Evolutionary conservation across 495 filamentous ascomycete species (phyloP), one percentile per base, ranked within the genome.

Genomic region (Lentithecium fluviatile): DNA sequence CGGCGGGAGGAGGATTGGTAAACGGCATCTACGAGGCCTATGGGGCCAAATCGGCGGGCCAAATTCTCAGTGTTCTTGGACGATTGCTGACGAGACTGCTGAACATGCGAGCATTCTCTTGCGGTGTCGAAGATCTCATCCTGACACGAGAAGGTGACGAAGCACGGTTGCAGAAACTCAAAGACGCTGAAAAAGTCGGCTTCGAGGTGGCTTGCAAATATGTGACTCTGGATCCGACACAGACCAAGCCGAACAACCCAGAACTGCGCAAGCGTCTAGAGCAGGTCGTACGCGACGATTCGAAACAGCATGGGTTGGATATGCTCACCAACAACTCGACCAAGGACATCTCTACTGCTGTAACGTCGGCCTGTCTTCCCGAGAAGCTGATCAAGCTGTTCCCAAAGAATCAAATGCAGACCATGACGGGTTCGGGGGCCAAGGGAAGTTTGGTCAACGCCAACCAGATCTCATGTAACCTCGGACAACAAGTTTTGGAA

Each of bases 371-470:
- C 12, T 96, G 91, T 76, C 79, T 97, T 40, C 95, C 94, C 0
- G 68, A 69, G 8, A 91, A 90, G 34, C 83, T 99, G 36, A 84
- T 85, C 56, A 99, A 99, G 74, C 84, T 84, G 20, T 97, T 97
- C 76, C 95, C 95, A 0, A 87, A 86, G 69, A 99, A 99, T 65
- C 95, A 97, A 72, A 97, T 99, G 91, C 95, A 97, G 79, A 83
- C 87, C 60, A 99, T 99, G 95, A 99, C 95, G 10, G 85, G 86
- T 2, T 95, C 95, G 24, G 95, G 95, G 68, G 95, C 95, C 48
- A 99, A 99, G 80, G 94, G 95, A 69, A 87, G 82, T 36, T 74
- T 80, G 52, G 95, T 97, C 68, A 99, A 99, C 71, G 95, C 95
- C 56, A 96, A 94, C 67, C 84, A 96, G 54, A 97, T 99, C 77